Conservation (phyloP, 2,329 filamentous ascomycete species). For the Torrubiella hemipterigena region DNA sequence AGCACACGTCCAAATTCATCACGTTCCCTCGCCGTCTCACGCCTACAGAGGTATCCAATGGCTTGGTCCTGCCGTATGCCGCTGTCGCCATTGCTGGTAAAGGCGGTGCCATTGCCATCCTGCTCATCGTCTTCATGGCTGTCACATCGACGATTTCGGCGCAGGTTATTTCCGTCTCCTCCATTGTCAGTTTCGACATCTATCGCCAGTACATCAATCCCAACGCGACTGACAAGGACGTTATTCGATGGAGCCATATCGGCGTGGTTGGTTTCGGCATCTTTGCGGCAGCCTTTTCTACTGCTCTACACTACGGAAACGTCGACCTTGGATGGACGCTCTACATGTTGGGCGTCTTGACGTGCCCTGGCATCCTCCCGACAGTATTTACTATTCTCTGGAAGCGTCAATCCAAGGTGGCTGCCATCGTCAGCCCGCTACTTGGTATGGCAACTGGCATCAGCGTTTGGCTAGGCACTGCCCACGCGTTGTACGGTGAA, state of each 20-base stretch:
- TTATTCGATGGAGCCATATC: slow-evolving; percentile 39
- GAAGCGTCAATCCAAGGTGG: slow-evolving; percentile 33
- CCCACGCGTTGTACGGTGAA: slow-evolving; percentile 30
- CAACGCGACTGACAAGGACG: slow-evolving; percentile 29
- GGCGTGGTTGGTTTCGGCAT: slow-evolving; percentile 39
- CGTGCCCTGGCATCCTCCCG: slow-evolving; percentile 40
- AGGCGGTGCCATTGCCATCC: slow-evolving; percentile 55
- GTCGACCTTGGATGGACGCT: slow-evolving; percentile 42
- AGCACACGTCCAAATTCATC: slow-evolving; percentile 35
- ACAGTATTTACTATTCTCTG: slow-evolving; percentile 41
- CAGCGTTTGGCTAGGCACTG: slow-evolving; percentile 38
- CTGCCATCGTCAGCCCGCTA: slow-evolving; percentile 36
- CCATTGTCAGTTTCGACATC: slow-evolving; percentile 41
- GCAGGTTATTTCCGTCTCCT: slow-evolving; percentile 40
- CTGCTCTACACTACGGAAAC: slow-evolving; percentile 39
- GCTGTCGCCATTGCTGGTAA: slow-evolving; percentile 58
- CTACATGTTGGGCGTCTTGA: slow-evolving; percentile 41
- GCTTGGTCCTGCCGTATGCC: slow-evolving; percentile 58
- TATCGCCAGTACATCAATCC: slow-evolving; percentile 37
- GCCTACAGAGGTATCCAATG: slow-evolving; percentile 49
- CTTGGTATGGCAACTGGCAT: slow-evolving; percentile 38
- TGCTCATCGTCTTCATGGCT: slow-evolving; percentile 65
- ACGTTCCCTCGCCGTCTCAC: slow-evolving; percentile 45
- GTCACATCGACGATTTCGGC: slow-evolving; percentile 48
- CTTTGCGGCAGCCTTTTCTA: slow-evolving; percentile 38